Conservation (phyloP, 106 monocot species). For the Narthecium ossifragum region DNA sequence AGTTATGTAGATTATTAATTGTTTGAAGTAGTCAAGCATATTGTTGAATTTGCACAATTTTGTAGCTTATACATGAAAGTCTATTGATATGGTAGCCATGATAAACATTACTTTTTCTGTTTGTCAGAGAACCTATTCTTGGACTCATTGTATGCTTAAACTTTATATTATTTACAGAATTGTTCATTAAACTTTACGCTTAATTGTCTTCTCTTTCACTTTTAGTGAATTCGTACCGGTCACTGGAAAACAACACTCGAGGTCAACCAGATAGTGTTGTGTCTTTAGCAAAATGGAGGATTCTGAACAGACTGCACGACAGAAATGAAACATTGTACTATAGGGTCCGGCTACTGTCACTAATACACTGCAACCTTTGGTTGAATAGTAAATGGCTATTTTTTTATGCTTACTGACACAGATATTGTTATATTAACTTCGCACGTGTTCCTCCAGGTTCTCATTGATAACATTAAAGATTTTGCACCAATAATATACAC, state of each 20-base stretch:
- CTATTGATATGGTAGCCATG: no score
- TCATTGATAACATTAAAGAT: slow-evolving; percentile 96
- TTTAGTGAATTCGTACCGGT: slow-evolving; percentile 85
- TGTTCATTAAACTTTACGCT: no score
- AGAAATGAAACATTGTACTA: slow-evolving; percentile 99
- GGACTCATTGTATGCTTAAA: no score
- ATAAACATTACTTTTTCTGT: no score
- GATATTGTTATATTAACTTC: no score
- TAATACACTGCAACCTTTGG: neutral
- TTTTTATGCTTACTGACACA: neutral
- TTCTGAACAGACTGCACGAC: slow-evolving; percentile 95
- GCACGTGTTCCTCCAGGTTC: slow-evolving; percentile 47
- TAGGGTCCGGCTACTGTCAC: slow-evolving; percentile 49
- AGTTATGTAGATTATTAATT: no score
- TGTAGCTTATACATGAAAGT: no score
- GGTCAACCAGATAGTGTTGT: slow-evolving; percentile 43
- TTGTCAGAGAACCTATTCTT: no score
- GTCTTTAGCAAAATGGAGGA: slow-evolving; percentile 95
- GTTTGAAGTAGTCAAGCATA: no score
- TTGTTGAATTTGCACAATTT: no score
- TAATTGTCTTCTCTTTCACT: slow-evolving; percentile 3
- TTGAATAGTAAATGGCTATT: neutral
- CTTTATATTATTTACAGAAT: neutral
- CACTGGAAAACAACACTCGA: slow-evolving; percentile 83
- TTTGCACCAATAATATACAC: slow-evolving; percentile 99